Evolutionary conservation across 1,284 basidiomycete genomes (phyloP), one percentile per base, ranked within the genome.

Genomic region (Malassezia japonica): DNA sequence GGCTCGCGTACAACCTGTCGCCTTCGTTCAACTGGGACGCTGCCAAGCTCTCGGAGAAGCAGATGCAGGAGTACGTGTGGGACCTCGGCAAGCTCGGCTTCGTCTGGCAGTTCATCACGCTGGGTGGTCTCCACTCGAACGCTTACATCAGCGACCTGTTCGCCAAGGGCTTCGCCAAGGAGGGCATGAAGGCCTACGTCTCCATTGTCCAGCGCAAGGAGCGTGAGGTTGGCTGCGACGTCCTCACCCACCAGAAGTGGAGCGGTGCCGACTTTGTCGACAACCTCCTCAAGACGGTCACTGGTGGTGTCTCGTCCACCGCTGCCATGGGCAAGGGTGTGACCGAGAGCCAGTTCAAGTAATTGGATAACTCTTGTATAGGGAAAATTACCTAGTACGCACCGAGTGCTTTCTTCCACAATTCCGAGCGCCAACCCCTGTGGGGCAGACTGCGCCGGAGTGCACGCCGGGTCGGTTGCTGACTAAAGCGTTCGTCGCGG

Each of bases 41-140:
- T 4, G 91, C 90, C 15, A 54, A 54, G 46, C 47, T 54, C 20
- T 48, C 79, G 39, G 79, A 83, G 62, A 78, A 80, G 56, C 87
- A 92, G 67, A 96, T 91, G 88, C 80, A 86, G 75, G 77, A 79
- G 52, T 98, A 83, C 74, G 82, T 98, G 34, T 95, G 91, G 92
- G 82, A 90, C 64, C 79, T 94, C 16, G 88, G 85, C 53, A 90
- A 85, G 78, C 81, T 91, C 40, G 89, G 87, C 81, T 92, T 91
- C 73, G 84, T 86, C 55, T 96, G 91, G 90, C 92, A 96, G 74
- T 96, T 98, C 79, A 96, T 98, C 67, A 91, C 87, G 6, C 87
- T 96, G 54, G 92, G 82, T 49, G 94, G 94, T 60, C 79, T 96
- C 46, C 92, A 98, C 75, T 92, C 90, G 61, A 96, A 92, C 76